These are phyloP conservation scores for Xylaria sp. DNA, from an alignment of 2,329 filamentous ascomycete genomes.

Conservation along the genomic window DNA sequence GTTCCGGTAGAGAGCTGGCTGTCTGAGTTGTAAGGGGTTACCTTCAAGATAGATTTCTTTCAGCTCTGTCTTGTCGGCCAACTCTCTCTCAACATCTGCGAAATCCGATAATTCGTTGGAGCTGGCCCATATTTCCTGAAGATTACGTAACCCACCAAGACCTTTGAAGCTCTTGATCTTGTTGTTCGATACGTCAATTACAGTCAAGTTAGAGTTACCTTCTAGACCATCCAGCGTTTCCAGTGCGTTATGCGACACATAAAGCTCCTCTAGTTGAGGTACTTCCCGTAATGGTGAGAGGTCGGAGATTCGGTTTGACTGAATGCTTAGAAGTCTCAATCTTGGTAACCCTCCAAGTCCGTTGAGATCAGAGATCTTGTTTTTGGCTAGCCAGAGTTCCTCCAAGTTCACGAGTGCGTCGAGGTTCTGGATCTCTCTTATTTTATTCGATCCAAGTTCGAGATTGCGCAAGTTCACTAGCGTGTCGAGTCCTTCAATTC, in stretches of 20 bases:
- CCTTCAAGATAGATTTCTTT: constrained; percentile 97
- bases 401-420: constrained; percentile 81
- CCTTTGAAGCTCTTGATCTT: constrained; percentile 79
- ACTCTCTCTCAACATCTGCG: constrained; percentile 79
- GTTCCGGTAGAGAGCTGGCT: constrained; percentile 90
- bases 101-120: constrained; percentile 87
- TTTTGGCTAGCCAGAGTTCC: constrained; percentile 94
- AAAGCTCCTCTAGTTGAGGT: constrained; percentile 86
- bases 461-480: constrained; percentile 81
- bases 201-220: constrained; percentile 72
- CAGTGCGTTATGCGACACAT: constrained; percentile 95
- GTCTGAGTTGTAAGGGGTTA: constrained; percentile 84
- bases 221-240: constrained; percentile 80
- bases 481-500: constrained; percentile 84
- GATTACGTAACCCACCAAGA: constrained; percentile 71
- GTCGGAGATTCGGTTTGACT: constrained; percentile 89
- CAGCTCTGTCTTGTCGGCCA: constrained; percentile 81
- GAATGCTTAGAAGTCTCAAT: constrained; percentile 89
- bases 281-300: constrained; percentile 81
- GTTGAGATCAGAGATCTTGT: constrained; percentile 88
- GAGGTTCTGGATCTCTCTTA: constrained; percentile 88
- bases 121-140: constrained; percentile 95
- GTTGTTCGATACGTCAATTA: constrained; percentile 92
- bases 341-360: constrained; percentile 80
- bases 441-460: constrained; percentile 91